These are phyloP conservation scores for Apiospora hydei DNA, from an alignment of 2,329 filamentous ascomycete genomes.

Conservation along the genomic window DNA sequence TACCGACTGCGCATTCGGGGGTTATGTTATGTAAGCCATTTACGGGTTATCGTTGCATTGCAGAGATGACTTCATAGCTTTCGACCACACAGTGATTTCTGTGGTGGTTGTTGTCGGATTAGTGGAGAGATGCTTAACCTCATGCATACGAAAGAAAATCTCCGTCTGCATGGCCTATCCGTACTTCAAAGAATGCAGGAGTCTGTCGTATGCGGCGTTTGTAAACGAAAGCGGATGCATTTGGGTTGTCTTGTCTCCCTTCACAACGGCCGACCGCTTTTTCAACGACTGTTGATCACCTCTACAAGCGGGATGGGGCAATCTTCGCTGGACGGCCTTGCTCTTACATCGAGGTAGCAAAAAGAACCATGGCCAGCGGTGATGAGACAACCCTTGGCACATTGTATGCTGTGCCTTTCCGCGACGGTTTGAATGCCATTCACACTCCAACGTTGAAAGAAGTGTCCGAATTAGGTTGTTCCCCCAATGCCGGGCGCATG, in stretches of 20 bases:
- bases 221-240: conserved; percentile 25
- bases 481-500: conserved; percentile 6
- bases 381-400: not conserved
- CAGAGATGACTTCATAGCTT: conserved; percentile 27
- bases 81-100: conserved; percentile 1
- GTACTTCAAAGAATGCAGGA: not conserved
- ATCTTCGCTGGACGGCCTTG: not conserved
- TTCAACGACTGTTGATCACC: conserved; percentile 2
- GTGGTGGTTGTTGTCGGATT: conserved; percentile 22
- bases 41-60: conserved; percentile 15
- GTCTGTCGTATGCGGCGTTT: conserved; percentile 24
- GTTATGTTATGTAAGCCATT: not conserved
- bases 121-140: conserved; percentile 23
- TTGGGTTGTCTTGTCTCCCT: conserved; percentile 26
- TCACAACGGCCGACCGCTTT: conserved; percentile 12
- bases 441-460: not conserved
- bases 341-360: not conserved
- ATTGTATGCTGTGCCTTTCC: conserved; percentile 4
- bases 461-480: not conserved
- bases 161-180: not conserved
- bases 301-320: not conserved
- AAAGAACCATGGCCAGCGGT: not conserved
- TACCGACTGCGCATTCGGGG: not conserved
- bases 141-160: not conserved
- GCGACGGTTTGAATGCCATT: not conserved